Conservation (phyloP, 2,329 filamentous ascomycete species). For the Ascochyta viciae-villosae region DNA sequence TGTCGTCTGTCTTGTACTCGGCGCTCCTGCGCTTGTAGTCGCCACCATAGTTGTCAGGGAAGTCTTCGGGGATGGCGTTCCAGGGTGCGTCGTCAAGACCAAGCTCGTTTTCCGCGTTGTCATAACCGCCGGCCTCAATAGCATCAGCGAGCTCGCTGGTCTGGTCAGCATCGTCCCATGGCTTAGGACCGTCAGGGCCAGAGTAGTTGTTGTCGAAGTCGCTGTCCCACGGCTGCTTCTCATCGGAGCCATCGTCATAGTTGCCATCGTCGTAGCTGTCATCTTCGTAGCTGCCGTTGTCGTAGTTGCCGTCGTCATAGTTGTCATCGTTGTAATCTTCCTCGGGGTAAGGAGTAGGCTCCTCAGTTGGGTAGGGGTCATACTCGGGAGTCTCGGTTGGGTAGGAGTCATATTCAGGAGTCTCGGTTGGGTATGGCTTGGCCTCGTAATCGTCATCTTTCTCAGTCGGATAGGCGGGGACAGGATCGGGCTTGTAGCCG, state of each 20-base stretch:
- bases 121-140: conserved; percentile 2
- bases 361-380: not conserved
- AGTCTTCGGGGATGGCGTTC: conserved; percentile 5
- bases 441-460: too few relatives aligned
- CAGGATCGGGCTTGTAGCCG: conserved; percentile 2
- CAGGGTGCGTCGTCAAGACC: conserved; percentile 5
- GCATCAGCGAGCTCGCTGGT: conserved; percentile 11
- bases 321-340: not conserved
- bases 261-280: not conserved
- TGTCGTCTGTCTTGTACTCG: not conserved
- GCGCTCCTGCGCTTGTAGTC: not conserved
- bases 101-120: not conserved
- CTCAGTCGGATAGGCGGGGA: not conserved
- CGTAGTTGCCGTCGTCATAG: not conserved
- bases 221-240: not conserved
- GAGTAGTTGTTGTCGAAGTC: conserved; percentile 14
- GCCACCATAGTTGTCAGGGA: not conserved
- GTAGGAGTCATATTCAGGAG: not conserved
- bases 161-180: conserved; percentile 10
- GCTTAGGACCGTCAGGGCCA: conserved; percentile 8
- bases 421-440: not conserved
- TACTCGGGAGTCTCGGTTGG: not conserved
- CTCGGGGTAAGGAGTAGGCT: not conserved
- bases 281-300: conserved; percentile 4
- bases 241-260: not conserved